Percentiles rank a stretch among this genome's conserved stretches.
phyloP scores from a whole-genome alignment of 2,329 filamentous ascomycete species.

The Aspergillus pseudoviridinutans region DNA sequence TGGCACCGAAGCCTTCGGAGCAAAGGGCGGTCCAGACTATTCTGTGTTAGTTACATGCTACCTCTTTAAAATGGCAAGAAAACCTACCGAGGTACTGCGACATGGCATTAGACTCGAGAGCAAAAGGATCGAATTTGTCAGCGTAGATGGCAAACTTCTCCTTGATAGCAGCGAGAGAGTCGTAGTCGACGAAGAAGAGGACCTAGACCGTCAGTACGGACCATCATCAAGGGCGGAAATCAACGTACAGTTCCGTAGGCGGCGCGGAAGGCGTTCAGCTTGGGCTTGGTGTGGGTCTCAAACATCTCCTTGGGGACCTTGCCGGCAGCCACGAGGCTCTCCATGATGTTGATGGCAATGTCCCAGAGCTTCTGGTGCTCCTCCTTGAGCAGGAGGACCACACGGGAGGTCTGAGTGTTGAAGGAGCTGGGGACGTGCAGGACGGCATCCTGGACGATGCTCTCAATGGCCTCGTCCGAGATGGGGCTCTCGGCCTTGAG shows the following conservation, averaged over 20 bases:
- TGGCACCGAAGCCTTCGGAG: conserved; percentile 77
- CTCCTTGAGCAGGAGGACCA: conserved; percentile 71
- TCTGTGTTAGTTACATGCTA: conserved; percentile 1
- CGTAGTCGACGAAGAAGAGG: conserved; percentile 79
- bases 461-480: conserved; percentile 29
- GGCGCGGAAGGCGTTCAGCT: conserved; percentile 59
- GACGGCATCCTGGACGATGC: conserved; percentile 44
- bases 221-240: neutral
- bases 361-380: conserved; percentile 90
- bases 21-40: conserved; percentile 72
- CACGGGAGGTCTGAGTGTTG: conserved; percentile 79
- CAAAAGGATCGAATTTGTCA: conserved; percentile 75
- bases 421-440: conserved; percentile 72
- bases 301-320: conserved; percentile 52
- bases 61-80: neutral
- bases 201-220: conserved; percentile 34
- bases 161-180: conserved; percentile 58
- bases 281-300: conserved; percentile 46
- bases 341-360: conserved; percentile 63
- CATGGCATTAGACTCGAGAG: conserved; percentile 72
- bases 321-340: conserved; percentile 28
- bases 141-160: conserved; percentile 66
- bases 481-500: conserved; percentile 32
- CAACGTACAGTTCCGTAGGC: conserved; percentile 69
- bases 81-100: conserved; percentile 59